Evolutionary conservation across 148 eudicot species (phyloP), one percentile per base, ranked within the genome.

Genomic region (Chenopodium album): DNA sequence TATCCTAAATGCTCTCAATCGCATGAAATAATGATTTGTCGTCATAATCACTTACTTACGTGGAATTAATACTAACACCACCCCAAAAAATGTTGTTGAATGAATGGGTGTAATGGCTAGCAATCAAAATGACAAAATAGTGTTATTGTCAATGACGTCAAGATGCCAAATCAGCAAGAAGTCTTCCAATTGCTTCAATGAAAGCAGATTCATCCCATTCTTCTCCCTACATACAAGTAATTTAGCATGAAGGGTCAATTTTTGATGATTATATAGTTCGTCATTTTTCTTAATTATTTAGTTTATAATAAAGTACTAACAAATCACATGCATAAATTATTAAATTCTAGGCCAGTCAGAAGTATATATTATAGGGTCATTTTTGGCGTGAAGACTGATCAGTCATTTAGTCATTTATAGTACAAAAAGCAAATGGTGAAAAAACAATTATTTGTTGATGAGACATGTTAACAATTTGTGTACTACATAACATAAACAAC

Each of bases 141-240:
- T 41, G 66, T 62, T 3, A 62, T 62, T 62, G 26, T 62, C 28
- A 62, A 8, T 47, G 76, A 13, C 26, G 76, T 87, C 82, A 86
- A 62, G 75, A 77, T 52, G 77, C 86, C 83, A 87, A 23, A 75
- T 89, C 88, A 80, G 85, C 90, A 78, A 92, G 83, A 71, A 88
- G 85, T 76, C 92, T 92, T 64, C 48, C 83, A 48, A 89, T 84
- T 44, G 94, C 94, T 91, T 94, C 98, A 76, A 67, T 89, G 89
- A 94, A 89, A 82, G 85, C 77, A 44, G 90, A 70, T 81, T 90
- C 87, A 85, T 92, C 92, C 94, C 94, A 94, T 34, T 92, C 93
- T 52, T 29, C 78, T 32, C 88, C 98, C 95, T 94, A 71, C 69
- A 64, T 9, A 76, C 52, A 83, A 79, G n/a, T 13, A 65, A 19